Conservation (phyloP, 306 rosid species). For the Pterocarpus macrocarpus region DNA sequence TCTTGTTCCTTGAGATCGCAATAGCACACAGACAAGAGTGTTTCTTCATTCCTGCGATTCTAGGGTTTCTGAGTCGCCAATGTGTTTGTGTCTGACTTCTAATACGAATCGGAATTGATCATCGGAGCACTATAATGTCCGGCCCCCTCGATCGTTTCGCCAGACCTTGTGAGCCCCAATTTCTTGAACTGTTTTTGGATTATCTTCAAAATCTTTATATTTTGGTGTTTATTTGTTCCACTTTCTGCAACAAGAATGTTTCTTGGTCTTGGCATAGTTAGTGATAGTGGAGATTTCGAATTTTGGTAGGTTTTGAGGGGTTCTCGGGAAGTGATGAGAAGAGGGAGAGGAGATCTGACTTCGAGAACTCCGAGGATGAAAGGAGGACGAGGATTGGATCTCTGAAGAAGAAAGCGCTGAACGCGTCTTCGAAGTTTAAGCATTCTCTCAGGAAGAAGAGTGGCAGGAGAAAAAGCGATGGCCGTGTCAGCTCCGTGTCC, state of each 20-base stretch:
- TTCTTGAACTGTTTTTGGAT: neutral
- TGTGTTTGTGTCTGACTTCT: conserved; percentile 30
- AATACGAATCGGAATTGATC: conserved; percentile 38
- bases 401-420: conserved; percentile 90
- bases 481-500: conserved; percentile 93
- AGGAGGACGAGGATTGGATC: conserved; percentile 91
- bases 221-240: neutral
- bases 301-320: conserved; percentile 86
- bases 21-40: neutral
- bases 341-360: conserved; percentile 89
- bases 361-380: conserved; percentile 95
- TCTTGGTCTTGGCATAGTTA: neutral
- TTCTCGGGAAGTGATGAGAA: conserved; percentile 92
- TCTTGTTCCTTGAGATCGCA: neutral
- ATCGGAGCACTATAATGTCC: conserved; percentile 56
- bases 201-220: neutral
- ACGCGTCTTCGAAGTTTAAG: conserved; percentile 86
- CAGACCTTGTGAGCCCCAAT: conserved; percentile 70
- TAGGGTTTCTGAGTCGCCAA: conserved; percentile 53
- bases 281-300: conserved; percentile 2
- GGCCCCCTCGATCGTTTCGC: conserved; percentile 84
- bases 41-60: conserved; percentile 42
- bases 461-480: conserved; percentile 81
- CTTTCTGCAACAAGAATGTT: neutral
- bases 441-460: conserved; percentile 94